phyloP scores from a whole-genome alignment of 257 asterid genomes.

The Jasminum sambac region DNA sequence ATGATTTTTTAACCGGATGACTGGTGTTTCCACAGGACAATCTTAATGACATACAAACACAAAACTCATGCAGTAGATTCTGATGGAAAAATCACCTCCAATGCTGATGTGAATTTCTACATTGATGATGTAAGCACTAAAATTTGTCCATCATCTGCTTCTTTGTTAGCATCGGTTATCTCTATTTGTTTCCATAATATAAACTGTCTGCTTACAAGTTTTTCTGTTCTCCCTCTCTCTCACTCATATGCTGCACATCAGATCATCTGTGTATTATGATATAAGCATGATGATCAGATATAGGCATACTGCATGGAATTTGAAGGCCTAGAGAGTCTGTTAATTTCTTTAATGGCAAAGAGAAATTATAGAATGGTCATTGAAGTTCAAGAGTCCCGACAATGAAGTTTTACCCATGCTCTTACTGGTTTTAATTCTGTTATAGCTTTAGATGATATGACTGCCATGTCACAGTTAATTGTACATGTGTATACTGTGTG shows the following conservation, averaged over 20 bases:
- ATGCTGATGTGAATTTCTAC: conserved; percentile 83
- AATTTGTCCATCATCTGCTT: neutral
- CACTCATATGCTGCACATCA: neutral
- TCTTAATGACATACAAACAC: conserved; percentile 94
- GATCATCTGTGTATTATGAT: neutral
- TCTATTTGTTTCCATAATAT: neutral
- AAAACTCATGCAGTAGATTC: conserved; percentile 82
- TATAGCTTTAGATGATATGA: too few species aligned
- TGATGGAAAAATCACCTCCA: conserved; percentile 70
- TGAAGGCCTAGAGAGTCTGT: neutral
- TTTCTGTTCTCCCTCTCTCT: neutral
- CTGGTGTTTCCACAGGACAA: conserved; percentile 54
- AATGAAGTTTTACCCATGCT: too few species aligned
- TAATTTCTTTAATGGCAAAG: too few species aligned
- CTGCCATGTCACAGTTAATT: too few species aligned
- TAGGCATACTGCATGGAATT: neutral
- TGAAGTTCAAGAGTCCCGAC: too few species aligned
- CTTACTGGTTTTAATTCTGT: too few species aligned
- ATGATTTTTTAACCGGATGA: conserved; percentile 17
- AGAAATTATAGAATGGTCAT: too few species aligned
- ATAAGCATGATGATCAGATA: neutral
- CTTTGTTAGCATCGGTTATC: neutral
- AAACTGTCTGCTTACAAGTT: neutral
- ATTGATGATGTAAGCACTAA: conserved; percentile 70
- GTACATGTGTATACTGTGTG: too few species aligned